Conservation (phyloP, 129 eudicot species). For the Kitagawia praeruptora region DNA sequence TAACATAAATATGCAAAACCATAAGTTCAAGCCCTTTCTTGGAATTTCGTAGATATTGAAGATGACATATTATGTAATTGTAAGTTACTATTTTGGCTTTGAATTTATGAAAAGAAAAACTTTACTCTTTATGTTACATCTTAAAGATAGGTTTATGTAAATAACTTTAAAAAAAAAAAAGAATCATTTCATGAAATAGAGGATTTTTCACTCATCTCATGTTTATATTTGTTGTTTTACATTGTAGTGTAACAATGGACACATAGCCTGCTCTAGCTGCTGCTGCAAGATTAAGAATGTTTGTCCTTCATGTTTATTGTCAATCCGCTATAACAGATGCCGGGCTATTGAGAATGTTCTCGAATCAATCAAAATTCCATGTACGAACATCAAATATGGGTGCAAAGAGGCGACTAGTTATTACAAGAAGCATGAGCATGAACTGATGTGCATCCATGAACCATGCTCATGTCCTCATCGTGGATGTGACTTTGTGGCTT, state of each 20-base stretch:
- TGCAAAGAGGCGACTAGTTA: constrained; percentile 42
- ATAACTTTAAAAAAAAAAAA: not conserved
- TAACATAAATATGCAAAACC: not conserved
- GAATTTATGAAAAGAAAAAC: not conserved
- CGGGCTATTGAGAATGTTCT: constrained; percentile 71
- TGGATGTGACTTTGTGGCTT: constrained; percentile 32
- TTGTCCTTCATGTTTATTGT: constrained; percentile 59
- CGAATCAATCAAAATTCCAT: constrained; percentile 43
- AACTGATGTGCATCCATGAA: constrained; percentile 30
- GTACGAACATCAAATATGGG: constrained; percentile 42
- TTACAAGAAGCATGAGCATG: constrained; percentile 46
- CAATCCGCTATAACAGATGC: constrained; percentile 61
- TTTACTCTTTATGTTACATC: not conserved
- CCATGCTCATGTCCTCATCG: constrained; percentile 57
- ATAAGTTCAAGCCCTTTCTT: not conserved
- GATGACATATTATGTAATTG: not conserved
- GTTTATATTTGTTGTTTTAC: not conserved
- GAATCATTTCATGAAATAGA: not conserved
- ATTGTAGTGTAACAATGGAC: constrained; percentile 66
- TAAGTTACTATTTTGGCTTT: not conserved
- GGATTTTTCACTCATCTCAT: not conserved
- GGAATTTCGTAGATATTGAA: too few species aligned
- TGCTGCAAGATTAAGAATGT: constrained; percentile 41
- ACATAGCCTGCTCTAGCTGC: constrained; percentile 54
- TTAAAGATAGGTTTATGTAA: not conserved